Evolutionary conservation across 2,329 filamentous ascomycete genomes (phyloP), one percentile per base, ranked within the genome.

Genomic region (Teratosphaeria pseudoeucalypti): DNA sequence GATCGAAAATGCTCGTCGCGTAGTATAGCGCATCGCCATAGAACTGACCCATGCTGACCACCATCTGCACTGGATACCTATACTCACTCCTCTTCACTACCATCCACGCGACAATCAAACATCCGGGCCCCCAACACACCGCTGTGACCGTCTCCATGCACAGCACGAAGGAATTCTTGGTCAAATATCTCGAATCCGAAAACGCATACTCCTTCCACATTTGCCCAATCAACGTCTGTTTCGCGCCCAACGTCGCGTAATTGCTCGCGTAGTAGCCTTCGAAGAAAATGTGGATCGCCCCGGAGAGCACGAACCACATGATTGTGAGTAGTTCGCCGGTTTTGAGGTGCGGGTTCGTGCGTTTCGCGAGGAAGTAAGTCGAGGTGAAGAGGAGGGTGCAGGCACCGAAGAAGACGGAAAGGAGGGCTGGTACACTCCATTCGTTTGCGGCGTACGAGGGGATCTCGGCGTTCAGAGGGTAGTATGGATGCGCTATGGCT

Each of bases 121-220:
- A 85, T 7, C 85, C 74, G 2, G 84, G 84, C 4, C 84, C 84
- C 84, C 84, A 86, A 66, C 77, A 75, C 75, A 92, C 88, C 52
- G 85, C 85, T 1, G 91, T 95, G 63, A 95, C 84, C 19, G 82
- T 84, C 78, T 96, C 91, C 73, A 95, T 86, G 72, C 88, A 92
- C n/a, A 95, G 78, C 66, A 94, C 90, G 68, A 95, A 91, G 1
- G 86, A 81, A 70, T 94, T 88, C 19, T 85, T 85, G 2, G 87
- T 91, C 66, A 96, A 77, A 70, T 96, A 96, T 52, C 91, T 82
- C 58, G 90, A 95, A 75, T 96, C 91, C 2, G 89, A 92, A 37
- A 92, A 80, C 2, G 89, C 82, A 72, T 96, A 96, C 74, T 96
- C 91, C 71, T 96, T 96, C 91, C 91, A 96, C 53, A 95, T 78